A percentile compares a stretch with the other conserved stretches of the same genome.
phyloP scores from a whole-genome alignment of 345 rosid species.

The Populus tremula region DNA sequence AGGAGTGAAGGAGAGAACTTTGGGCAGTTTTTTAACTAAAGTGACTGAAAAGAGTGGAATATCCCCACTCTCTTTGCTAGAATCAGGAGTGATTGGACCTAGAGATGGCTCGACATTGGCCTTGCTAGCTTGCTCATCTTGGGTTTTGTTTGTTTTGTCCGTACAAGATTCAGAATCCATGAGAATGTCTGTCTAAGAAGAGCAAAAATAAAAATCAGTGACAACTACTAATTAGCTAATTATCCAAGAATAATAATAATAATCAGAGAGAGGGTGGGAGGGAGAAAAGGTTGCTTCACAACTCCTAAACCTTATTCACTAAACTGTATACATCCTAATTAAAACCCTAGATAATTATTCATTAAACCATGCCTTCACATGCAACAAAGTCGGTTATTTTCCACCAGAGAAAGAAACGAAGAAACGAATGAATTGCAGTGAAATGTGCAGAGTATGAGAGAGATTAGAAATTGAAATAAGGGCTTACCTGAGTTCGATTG shows the following conservation, averaged over 20 bases:
- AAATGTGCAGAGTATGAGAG: not conserved
- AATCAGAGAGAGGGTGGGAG: not conserved
- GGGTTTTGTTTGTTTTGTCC: not conserved
- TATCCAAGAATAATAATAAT: not conserved
- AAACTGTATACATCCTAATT: not conserved
- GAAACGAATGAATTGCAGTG: not conserved
- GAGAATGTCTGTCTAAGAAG: constrained; percentile 12
- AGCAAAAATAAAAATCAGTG: not conserved
- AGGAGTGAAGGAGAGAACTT: constrained; percentile 17
- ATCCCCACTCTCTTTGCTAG: constrained; percentile 41
- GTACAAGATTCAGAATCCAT: constrained; percentile 30
- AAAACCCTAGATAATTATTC: not conserved
- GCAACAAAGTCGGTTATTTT: not conserved
- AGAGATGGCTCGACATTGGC: constrained; percentile 21
- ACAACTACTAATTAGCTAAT: not conserved
- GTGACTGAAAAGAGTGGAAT: constrained; percentile 33
- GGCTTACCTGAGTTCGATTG: not conserved
- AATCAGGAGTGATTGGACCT: constrained; percentile 42
- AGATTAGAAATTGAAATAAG: not conserved
- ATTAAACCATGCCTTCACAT: not conserved
- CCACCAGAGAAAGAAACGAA: not conserved
- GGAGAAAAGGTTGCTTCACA: not conserved
- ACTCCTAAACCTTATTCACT: constrained; percentile 3
- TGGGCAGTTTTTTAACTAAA: constrained; percentile 16
- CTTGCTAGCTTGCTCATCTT: constrained; percentile 7